phyloP scores from a whole-genome alignment of 805 yeast species.

The Pichia rugopelliculosa region DNA sequence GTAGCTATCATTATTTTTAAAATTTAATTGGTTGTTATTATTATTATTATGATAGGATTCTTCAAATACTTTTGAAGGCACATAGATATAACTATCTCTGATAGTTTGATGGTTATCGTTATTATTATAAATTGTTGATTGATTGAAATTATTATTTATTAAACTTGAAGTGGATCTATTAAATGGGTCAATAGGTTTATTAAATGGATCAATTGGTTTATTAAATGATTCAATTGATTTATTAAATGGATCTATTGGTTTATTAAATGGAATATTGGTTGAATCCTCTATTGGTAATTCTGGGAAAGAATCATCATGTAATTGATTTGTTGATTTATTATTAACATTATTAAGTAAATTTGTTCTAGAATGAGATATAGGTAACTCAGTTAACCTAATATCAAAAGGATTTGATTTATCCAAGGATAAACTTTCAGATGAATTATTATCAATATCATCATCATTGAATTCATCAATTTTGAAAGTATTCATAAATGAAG shows the following conservation, averaged over 20 bases:
- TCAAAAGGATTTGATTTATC: slow-evolving; percentile 7
- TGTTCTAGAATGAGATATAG: slow-evolving; percentile 6
- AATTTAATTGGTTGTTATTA: background rate
- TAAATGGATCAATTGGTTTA: too few species aligned
- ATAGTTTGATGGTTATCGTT: background rate
- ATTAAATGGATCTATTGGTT: background rate
- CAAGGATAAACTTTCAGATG: background rate
- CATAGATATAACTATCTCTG: slow-evolving; percentile 2
- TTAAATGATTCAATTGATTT: too few species aligned
- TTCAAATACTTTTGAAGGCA: slow-evolving; percentile 5
- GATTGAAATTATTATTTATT: too few species aligned
- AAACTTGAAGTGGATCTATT: too few species aligned
- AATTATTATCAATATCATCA: background rate
- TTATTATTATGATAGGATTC: background rate
- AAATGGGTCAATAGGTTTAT: too few species aligned
- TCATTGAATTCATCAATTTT: background rate
- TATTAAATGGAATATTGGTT: background rate
- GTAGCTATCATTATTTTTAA: too few species aligned
- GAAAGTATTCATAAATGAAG: slow-evolving; percentile 11
- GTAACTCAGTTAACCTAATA: slow-evolving; percentile 1
- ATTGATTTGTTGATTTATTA: background rate
- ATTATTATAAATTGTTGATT: background rate
- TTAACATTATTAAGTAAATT: background rate
- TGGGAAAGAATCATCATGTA: background rate
- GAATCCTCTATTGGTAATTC: background rate